Base-by-base conservation (phyloP, 768 basidiomycete species). In the Pleurotus eryngii region DNA sequence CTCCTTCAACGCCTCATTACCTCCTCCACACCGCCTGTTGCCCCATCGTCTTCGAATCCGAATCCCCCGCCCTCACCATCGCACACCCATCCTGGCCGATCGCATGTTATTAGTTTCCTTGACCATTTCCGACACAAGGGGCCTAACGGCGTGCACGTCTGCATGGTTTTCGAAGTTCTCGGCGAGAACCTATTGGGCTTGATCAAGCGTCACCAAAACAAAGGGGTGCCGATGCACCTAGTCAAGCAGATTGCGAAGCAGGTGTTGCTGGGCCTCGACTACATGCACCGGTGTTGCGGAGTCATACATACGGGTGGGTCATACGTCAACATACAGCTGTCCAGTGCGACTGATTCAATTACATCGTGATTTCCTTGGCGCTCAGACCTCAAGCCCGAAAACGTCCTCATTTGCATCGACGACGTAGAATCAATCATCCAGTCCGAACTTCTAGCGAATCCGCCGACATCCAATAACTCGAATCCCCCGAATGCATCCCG, bases 91-190 rank as follows among this genome's bases (percentile, higher is more conserved):
- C 84, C 95, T 0, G 96, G 95, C 3, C 79, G 92, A 60, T 87
- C 89, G 17, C 97, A 99, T 69, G 96, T 98, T 71, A 95, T 99
- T 70, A 92, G 90, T 12, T 93, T 98, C 70, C 89, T 98, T 47
- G 96, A 99, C 76, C 94, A 98, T 70, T 99, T 99, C 72, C 83
- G 88, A 24, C 97, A 98, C 74, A 90, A 90, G 60, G 97, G 97
- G 1, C 95, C 95, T 8, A 97, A 99, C 70, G 97, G 97, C 38
- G 88, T 84, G 14, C 97, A 99, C 73, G 91, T 99, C 63, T 98
- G 97, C 81, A 98, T 99, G 97, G 95, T 97, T 12, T 98, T 98
- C 67, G 97, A 99, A 72, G 97, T 98, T 22, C 83, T 99, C 7
- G 97, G 96, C 59, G 96, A 99, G 74, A 98, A 96, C 69, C 78